Conservation (phyloP, 805 yeast genomes). For the Zygotorulaspora florentina region DNA sequence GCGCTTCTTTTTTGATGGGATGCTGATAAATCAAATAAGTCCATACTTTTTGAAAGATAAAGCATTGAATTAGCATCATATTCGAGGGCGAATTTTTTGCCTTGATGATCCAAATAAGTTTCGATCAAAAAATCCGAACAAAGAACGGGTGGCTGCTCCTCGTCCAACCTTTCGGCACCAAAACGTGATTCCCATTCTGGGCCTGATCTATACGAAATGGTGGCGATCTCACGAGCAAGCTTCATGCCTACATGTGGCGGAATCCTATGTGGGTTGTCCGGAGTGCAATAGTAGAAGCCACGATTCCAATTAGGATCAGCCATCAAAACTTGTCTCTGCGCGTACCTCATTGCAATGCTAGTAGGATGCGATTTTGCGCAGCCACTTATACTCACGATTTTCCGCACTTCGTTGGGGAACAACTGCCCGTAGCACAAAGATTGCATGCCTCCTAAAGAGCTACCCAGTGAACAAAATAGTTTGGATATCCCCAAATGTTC, state of each 20-base stretch:
- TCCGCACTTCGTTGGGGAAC: slow-evolving; percentile 70
- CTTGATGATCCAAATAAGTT: slow-evolving; percentile 90
- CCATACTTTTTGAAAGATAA: slow-evolving; percentile 92
- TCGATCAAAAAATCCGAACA: slow-evolving; percentile 93
- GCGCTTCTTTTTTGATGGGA: slow-evolving; percentile 44
- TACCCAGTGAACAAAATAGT: slow-evolving; percentile 77
- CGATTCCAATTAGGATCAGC: slow-evolving; percentile 93
- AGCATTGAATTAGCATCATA: slow-evolving; percentile 87
- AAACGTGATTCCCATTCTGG: slow-evolving; percentile 96
- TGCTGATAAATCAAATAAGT: slow-evolving; percentile 73
- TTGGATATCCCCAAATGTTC: slow-evolving; percentile 59
- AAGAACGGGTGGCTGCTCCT: slow-evolving; percentile 71
- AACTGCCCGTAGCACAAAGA: slow-evolving; percentile 82
- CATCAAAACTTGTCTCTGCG: slow-evolving; percentile 91
- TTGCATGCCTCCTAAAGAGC: slow-evolving; percentile 99
- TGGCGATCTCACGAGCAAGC: slow-evolving; percentile 87
- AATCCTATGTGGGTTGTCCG: slow-evolving; percentile 37
- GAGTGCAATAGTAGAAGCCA: slow-evolving; percentile 71
- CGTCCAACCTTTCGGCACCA: slow-evolving; percentile 84
- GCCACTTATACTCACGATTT: slow-evolving; percentile 78
- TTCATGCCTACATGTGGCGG: slow-evolving; percentile 97
- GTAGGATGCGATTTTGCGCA: slow-evolving; percentile 94
- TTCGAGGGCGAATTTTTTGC: slow-evolving; percentile 87
- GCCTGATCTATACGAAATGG: slow-evolving; percentile 90
- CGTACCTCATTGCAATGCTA: slow-evolving; percentile 88